phyloP scores from a whole-genome alignment of 2,329 filamentous ascomycete species.

The Aurifilum marmelostoma region DNA sequence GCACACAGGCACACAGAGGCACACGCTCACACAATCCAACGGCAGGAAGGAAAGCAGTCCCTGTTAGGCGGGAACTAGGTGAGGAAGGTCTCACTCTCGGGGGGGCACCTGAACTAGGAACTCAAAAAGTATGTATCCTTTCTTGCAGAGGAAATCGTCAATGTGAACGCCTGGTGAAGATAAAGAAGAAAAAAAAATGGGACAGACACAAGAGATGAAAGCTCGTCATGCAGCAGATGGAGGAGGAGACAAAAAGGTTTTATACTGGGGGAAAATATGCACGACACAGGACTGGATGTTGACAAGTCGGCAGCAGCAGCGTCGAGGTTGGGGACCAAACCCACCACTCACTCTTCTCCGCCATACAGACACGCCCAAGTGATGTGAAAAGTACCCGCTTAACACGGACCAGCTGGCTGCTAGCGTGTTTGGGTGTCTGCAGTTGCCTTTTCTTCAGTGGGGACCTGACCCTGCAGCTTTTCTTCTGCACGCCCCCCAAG shows the following conservation, averaged over 20 bases:
- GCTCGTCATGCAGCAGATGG: not conserved
- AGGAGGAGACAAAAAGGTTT: not conserved
- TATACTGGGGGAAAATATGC: not conserved
- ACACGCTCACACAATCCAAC: not conserved
- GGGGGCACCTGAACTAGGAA: too few species aligned
- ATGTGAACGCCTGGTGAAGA: too few species aligned
- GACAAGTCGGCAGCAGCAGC: not conserved
- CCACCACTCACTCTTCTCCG: not conserved
- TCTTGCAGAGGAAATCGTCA: not conserved
- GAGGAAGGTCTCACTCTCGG: not conserved
- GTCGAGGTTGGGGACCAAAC: not conserved
- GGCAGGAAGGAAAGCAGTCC: not conserved
- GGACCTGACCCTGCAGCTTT: slow-evolving; percentile 5
- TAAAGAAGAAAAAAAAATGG: not conserved
- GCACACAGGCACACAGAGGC: too few species aligned
- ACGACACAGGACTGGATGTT: not conserved
- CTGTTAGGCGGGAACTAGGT: slow-evolving; percentile 8
- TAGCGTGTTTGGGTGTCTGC: not conserved
- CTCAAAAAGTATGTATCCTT: not conserved
- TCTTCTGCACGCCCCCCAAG: not conserved
- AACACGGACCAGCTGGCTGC: slow-evolving; percentile 8
- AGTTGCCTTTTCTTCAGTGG: not conserved
- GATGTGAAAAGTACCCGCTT: slow-evolving; percentile 6
- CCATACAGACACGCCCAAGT: not conserved
- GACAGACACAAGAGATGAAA: not conserved